These are phyloP conservation scores for Sequoia sempervirens DNA, from an alignment of 75 land plant genomes.

Conservation along the genomic window DNA sequence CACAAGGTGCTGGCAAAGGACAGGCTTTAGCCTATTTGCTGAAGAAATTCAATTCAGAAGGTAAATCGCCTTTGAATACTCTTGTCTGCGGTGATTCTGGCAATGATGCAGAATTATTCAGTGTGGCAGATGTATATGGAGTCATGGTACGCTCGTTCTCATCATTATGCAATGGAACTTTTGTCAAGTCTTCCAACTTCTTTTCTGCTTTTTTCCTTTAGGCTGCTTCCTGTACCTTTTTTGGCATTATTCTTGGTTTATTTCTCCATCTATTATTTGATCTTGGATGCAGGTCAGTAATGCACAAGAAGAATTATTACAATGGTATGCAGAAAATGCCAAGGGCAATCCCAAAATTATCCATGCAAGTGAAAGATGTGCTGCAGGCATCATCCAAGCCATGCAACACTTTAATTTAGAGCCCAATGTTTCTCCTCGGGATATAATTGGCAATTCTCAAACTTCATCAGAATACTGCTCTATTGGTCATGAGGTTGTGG, in stretches of 20 bases:
- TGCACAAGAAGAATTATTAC: constrained; percentile 91
- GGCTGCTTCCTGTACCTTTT: not conserved
- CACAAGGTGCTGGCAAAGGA: constrained; percentile 97
- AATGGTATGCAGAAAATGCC: constrained; percentile 84
- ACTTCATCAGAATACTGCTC: constrained; percentile 16
- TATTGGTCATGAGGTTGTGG: constrained; percentile 66
- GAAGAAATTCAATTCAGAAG: constrained; percentile 66
- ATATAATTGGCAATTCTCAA: constrained; percentile 28
- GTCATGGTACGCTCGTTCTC: constrained; percentile 67
- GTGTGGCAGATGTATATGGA: constrained; percentile 88
- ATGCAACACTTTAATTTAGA: constrained; percentile 80
- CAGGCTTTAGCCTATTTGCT: constrained; percentile 91
- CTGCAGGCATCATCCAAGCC: constrained; percentile 87
- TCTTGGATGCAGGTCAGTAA: constrained; percentile 67
- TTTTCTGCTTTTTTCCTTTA: not conserved
- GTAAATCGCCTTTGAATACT: constrained; percentile 63
- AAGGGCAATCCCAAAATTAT: constrained; percentile 65
- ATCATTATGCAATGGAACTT: not conserved
- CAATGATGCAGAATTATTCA: constrained; percentile 93
- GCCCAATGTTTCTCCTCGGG: constrained; percentile 76
- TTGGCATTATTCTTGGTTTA: not conserved
- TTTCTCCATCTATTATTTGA: not conserved
- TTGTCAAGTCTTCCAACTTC: not conserved
- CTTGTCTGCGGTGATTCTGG: constrained; percentile 99
- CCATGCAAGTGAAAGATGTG: constrained; percentile 87